phyloP scores from a whole-genome alignment of 352 stramenopile species.

The Phytopythium aichiense region DNA sequence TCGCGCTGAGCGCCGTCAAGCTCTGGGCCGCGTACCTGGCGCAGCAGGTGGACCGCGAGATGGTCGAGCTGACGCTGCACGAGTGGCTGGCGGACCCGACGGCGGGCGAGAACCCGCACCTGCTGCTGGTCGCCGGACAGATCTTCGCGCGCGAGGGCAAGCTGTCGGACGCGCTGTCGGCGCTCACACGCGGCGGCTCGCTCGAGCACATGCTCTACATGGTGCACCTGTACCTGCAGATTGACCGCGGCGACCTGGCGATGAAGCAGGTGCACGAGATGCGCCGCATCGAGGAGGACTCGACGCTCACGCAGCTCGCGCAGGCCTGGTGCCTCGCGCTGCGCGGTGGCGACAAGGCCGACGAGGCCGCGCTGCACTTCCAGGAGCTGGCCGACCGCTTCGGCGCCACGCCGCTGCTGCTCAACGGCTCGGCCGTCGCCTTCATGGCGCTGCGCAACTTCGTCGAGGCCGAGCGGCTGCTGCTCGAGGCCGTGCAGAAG shows the following conservation, averaged over 20 bases:
- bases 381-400: conserved; percentile 94
- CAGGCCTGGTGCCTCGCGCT: conserved; percentile 87
- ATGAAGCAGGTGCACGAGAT: conserved; percentile 87
- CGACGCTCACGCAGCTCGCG: conserved; percentile 93
- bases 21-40: conserved; percentile 84
- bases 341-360: conserved; percentile 73
- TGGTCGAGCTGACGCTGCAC: conserved; percentile 89
- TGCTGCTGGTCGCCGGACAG: conserved; percentile 92
- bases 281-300: conserved; percentile 94
- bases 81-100: conserved; percentile 85
- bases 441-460: conserved; percentile 93
- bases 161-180: conserved; percentile 92
- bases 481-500: conserved; percentile 88
- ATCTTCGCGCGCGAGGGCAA: conserved; percentile 92
- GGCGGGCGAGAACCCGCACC: conserved; percentile 82
- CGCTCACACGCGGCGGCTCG: conserved; percentile 84
- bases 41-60: conserved; percentile 71
- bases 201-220: conserved; percentile 93
- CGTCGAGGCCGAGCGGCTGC: conserved; percentile 81
- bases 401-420: conserved; percentile 85
- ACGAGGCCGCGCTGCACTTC: conserved; percentile 92
- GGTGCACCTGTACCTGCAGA: conserved; percentile 87
- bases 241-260: conserved; percentile 94
- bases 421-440: conserved; percentile 90
- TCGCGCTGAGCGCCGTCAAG: conserved; percentile 81